These are phyloP conservation scores for Remersonia thermophila DNA, from an alignment of 2,329 filamentous ascomycete species.

Conservation along the genomic window DNA sequence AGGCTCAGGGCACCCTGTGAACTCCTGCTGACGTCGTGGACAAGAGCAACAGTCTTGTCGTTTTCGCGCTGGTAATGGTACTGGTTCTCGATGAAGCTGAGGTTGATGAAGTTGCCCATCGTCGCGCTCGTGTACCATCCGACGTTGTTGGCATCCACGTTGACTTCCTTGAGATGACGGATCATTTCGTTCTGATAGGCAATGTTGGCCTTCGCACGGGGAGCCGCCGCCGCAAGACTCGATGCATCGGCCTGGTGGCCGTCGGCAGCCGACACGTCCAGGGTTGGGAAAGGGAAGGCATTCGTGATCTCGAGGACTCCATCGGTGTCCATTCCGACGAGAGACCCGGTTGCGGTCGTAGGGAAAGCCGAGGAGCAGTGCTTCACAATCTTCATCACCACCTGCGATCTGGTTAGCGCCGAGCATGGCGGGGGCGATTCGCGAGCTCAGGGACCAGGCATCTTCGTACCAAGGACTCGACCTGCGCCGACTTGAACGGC, in stretches of 20 bases:
- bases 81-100: constrained; percentile 95
- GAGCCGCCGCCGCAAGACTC: constrained; percentile 71
- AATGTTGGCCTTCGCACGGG: constrained; percentile 80
- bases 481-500: constrained; percentile 76
- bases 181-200: constrained; percentile 95
- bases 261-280: constrained; percentile 58
- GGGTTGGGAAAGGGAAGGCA: constrained; percentile 81
- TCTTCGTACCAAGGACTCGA: constrained; percentile 75
- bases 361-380: constrained; percentile 83
- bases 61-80: constrained; percentile 95
- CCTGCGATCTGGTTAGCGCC: constrained; percentile 36
- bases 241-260: constrained; percentile 65
- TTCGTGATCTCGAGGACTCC: constrained; percentile 83
- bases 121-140: constrained; percentile 98
- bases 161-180: constrained; percentile 89
- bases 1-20: constrained; percentile 83
- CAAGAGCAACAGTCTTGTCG: constrained; percentile 73
- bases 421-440: constrained; percentile 24
- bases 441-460: constrained; percentile 5
- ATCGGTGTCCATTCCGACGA: constrained; percentile 86
- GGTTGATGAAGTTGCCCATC: constrained; percentile 96
- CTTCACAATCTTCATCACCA: constrained; percentile 97
- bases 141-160: constrained; percentile 94
- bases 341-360: constrained; percentile 74
- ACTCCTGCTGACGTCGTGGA: constrained; percentile 92